Percentiles rank a stretch among this genome's conserved stretches.
Evolutionary conservation across 208 protist genomes (phyloP).

Genomic region (Polymyxa betae): DNA sequence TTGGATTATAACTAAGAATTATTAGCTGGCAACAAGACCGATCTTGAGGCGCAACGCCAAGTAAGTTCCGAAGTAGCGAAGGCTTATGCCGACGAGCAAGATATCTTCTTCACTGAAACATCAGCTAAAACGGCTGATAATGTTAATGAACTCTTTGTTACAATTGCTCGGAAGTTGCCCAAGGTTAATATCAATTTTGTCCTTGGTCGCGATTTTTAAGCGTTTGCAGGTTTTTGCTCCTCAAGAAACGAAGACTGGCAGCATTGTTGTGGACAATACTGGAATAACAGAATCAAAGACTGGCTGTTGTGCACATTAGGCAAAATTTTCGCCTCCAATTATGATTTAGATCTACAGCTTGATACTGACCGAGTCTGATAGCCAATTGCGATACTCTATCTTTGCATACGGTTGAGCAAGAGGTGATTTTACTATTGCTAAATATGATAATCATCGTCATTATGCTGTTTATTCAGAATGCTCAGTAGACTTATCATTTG

Average conservation of each 20-base stretch:
- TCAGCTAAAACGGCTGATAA: slow-evolving; percentile 82
- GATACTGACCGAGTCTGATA: too few relatives aligned
- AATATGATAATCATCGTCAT: too few relatives aligned
- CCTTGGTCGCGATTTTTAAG: neutral
- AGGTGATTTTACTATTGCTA: too few relatives aligned
- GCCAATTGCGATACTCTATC: too few relatives aligned
- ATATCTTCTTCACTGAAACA: slow-evolving; percentile 84
- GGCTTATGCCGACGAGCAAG: slow-evolving; percentile 81
- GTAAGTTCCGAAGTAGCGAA: slow-evolving; percentile 68
- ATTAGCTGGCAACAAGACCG: slow-evolving; percentile 71
- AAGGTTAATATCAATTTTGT: neutral
- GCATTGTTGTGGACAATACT: neutral
- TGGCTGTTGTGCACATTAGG: neutral
- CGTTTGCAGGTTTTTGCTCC: neutral
- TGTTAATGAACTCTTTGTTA: slow-evolving; percentile 82
- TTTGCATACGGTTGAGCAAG: too few relatives aligned
- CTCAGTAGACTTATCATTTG: too few relatives aligned
- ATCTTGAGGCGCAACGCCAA: slow-evolving; percentile 68
- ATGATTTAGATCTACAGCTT: too few relatives aligned
- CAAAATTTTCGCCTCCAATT: too few relatives aligned
- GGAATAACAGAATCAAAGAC: neutral
- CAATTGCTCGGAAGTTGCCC: slow-evolving; percentile 71
- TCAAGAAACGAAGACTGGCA: slow-evolving; percentile 6
- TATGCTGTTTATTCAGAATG: too few relatives aligned
- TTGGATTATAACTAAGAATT: too few relatives aligned